Evolutionary conservation across 2,329 filamentous ascomycete genomes (phyloP), one percentile per base, ranked within the genome.

Genomic region (Penicillium crustosum): DNA sequence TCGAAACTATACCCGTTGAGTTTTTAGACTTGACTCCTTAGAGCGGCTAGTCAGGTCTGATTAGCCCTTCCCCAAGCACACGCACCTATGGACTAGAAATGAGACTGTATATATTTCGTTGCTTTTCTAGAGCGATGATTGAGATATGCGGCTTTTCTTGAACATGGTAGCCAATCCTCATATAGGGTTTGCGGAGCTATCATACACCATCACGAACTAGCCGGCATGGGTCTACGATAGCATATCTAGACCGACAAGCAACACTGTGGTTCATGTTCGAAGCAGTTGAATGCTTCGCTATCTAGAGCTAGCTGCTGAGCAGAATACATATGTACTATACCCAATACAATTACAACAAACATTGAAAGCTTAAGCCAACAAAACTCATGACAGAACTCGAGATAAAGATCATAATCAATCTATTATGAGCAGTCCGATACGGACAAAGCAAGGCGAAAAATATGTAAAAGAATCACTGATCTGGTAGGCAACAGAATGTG

Each of bases 401-500:
- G 9, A 54, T 15, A 6, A 45, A 47, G 35, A 27, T 23, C 19
- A 45, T 41, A 53, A 57, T 53, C 49, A 57, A 57, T 57, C 55
- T 53, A 56, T 52, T 56, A 57, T 45, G 41, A 12, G 41, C 42
- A 53, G 43, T 43, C 55, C 50, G 41, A 39, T 43, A 36, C 12
- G 19, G 55, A 53, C 49, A 43, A 53, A 48, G 19, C 48, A 44
- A 35, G 21, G 19, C 42, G 29, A 53, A 53, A 33, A 43, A 47
- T 53, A 53, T 53, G 55, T 42, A 57, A 36, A 29, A 53, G 54
- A 52, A 33, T 47, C 21, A 39, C 33, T 33, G 52, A 39, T 35
- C n/a, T 47, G 49, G 17, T 19, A 43, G 47, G 45, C 55, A 57
- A 53, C 60, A 53, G 41, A 33, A 61, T 39, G 41, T 39, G 39